Percentiles rank a stretch among this genome's conserved stretches.
Conservation (phyloP, 129 eudicot species). For the Rutidosis leptorrhynchoides region DNA sequence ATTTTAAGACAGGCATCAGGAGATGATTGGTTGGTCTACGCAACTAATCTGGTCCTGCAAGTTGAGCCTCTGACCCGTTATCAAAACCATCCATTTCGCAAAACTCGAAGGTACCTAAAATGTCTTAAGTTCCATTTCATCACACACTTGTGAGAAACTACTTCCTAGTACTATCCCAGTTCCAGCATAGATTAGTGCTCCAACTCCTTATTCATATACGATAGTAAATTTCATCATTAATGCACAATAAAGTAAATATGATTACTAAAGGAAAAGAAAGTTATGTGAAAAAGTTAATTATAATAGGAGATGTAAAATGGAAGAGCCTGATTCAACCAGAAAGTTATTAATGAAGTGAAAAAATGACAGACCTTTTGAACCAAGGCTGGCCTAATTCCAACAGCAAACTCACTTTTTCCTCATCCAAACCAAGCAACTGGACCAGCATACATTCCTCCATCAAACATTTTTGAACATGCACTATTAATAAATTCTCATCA, state of each 20-base stretch:
- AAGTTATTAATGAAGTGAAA: not conserved
- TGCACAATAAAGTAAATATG: too few species aligned
- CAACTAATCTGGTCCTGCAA: constrained; percentile 15
- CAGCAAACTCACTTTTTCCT: constrained; percentile 92
- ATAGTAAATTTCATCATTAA: constrained; percentile 13
- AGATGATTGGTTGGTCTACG: constrained; percentile 2
- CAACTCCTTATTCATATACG: constrained; percentile 50
- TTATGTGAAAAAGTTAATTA: too few species aligned
- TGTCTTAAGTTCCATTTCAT: constrained; percentile 87
- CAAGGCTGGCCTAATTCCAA: constrained; percentile 94
- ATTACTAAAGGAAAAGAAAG: not conserved
- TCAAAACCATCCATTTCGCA: not conserved
- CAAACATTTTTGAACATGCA: constrained; percentile 78
- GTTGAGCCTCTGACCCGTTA: not conserved
- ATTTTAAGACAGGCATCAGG: constrained; percentile 14
- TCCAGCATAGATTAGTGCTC: constrained; percentile 93
- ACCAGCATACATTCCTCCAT: constrained; percentile 99
- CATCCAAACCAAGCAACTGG: constrained; percentile 99
- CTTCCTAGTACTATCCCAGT: constrained; percentile 96
- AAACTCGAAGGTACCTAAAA: constrained; percentile 73
- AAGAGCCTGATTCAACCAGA: too few species aligned
- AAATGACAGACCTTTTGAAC: constrained; percentile 52
- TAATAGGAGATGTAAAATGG: too few species aligned
- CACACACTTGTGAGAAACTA: constrained; percentile 74
- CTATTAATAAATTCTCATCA: too few species aligned